Base-by-base conservation (phyloP, 139 green algal species). In the Chlamydomonas eustigma region DNA sequence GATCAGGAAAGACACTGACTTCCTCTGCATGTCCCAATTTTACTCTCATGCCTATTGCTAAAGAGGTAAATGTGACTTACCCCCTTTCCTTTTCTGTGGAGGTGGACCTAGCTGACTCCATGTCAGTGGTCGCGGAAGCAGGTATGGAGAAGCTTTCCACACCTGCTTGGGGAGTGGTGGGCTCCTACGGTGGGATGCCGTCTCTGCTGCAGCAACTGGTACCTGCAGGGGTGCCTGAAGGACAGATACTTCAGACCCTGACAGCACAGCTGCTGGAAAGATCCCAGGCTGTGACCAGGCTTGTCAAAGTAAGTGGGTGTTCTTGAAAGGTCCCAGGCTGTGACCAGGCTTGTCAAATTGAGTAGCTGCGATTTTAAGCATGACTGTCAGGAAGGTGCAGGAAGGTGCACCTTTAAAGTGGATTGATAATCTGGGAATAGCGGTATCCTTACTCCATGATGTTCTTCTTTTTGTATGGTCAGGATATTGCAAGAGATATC, bases 81-180 rank as follows among this genome's bases (percentile, higher is more conserved):
- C n/a, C n/a, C n/a, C n/a, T n/a, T n/a, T n/a, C n/a, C n/a, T n/a
- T n/a, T n/a, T n/a, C n/a, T n/a, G n/a, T 58, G 44, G 12, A 68
- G 52, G 52, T 68, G 52, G 52, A 68, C 52, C 52, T 68, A 28
- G 12, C 8, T 4, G 52, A 22, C 34, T 68, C 52, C 52, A 68
- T 68, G 8, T 22, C 52, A 28, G 52, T 35, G 52, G 52, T 31
- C 12, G 52, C 31, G 8, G 33, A 72, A 34, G 65, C 8, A 8
- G 65, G 65, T 31, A 72, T 72, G 65, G 65, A 44, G 65, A 72
- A 72, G 65, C 68, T 75, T 4, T 75, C 5, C 38, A 64, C 37
- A 5, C 68, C 38, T 64, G 12, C 44, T 12, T 58, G 44, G 44
- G 44, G 12, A 18, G 44, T 12, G 12, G 44, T 58, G 12, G 44